Conservation (phyloP, 176 grass and related monocot species). For the Carex scoparia region DNA sequence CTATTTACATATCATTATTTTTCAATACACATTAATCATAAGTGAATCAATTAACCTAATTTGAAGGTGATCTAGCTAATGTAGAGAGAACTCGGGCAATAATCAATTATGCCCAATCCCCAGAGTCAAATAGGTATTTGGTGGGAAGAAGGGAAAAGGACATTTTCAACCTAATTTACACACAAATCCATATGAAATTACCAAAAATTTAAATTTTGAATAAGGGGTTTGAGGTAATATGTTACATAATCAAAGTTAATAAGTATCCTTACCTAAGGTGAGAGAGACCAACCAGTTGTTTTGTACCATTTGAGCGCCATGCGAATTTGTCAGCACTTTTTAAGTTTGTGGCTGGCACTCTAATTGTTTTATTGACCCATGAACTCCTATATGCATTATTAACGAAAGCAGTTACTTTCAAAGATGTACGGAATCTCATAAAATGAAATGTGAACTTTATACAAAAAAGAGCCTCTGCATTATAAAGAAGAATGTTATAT, state of each 20-base stretch:
- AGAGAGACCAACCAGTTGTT: slow-evolving; percentile 26
- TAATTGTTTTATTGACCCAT: slow-evolving; percentile 13
- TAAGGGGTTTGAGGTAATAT: background rate
- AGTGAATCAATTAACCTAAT: background rate
- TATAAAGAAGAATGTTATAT: background rate
- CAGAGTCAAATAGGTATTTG: background rate
- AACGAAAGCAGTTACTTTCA: background rate
- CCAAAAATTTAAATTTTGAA: background rate
- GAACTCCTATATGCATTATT: slow-evolving; percentile 10
- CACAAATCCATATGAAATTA: background rate
- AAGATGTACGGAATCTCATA: background rate
- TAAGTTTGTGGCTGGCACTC: slow-evolving; percentile 2
- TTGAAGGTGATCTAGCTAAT: background rate
- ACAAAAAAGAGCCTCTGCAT: background rate
- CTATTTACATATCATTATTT: background rate
- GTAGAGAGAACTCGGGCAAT: background rate
- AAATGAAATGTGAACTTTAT: background rate
- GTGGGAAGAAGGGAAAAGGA: background rate
- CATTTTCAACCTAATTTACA: background rate
- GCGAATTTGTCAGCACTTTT: slow-evolving; percentile 16
- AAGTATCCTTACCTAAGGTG: slow-evolving; percentile 7
- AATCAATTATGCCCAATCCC: background rate
- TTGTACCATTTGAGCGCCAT: slow-evolving; percentile 27
- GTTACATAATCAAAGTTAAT: background rate
- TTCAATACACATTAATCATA: background rate